These are phyloP conservation scores for Arthrobotrys entomopaga DNA, from an alignment of 2,329 filamentous ascomycete genomes.

Conservation along the genomic window DNA sequence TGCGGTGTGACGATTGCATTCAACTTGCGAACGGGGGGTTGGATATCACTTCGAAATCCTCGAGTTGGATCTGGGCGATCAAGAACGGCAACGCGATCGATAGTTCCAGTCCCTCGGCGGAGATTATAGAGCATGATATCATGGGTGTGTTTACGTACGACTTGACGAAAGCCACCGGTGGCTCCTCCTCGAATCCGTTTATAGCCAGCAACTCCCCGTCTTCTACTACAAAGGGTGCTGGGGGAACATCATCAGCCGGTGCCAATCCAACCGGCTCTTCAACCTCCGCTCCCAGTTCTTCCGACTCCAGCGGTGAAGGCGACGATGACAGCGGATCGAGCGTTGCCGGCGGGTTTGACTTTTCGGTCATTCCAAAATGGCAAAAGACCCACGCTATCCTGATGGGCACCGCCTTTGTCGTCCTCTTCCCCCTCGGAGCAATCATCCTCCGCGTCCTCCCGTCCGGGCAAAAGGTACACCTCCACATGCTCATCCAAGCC, in stretches of 20 bases:
- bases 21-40: conserved; percentile 64
- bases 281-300: not conserved
- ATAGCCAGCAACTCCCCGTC: conserved; percentile 15
- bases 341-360: not conserved
- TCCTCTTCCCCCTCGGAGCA: conserved; percentile 71
- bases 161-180: conserved; percentile 63
- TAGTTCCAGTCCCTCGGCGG: conserved; percentile 62
- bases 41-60: conserved; percentile 62
- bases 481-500: conserved; percentile 70
- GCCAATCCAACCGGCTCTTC: conserved; percentile 3
- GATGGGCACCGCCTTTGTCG: conserved; percentile 70
- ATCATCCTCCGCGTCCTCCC: conserved; percentile 70
- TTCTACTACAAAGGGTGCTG: not conserved
- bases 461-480: conserved; percentile 61
- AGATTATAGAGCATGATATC: conserved; percentile 66
- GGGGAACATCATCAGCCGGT: not conserved
- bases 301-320: not conserved
- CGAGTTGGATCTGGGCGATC: conserved; percentile 69
- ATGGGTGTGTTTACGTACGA: conserved; percentile 66
- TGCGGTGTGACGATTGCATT: conserved; percentile 65
- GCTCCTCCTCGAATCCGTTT: conserved; percentile 61
- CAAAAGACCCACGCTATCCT: conserved; percentile 62
- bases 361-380: conserved; percentile 10
- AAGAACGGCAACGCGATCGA: conserved; percentile 65
- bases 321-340: conserved; percentile 29